These are phyloP conservation scores for Dryas alaskensis DNA, from an alignment of 306 rosid species.

Conservation along the genomic window DNA sequence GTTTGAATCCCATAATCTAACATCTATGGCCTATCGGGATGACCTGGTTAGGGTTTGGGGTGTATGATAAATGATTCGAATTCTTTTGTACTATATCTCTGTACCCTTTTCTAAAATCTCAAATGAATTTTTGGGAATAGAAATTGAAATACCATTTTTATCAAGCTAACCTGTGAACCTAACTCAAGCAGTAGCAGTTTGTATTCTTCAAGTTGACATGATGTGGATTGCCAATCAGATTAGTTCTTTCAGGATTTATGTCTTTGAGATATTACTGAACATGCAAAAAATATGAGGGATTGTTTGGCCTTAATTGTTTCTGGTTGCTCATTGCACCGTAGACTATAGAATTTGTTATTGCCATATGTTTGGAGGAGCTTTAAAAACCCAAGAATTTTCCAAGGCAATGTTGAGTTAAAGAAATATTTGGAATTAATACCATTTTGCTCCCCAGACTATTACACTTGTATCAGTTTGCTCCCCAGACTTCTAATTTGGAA, in stretches of 20 bases:
- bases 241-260: too few species aligned
- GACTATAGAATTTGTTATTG: too few species aligned
- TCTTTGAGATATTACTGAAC: not conserved
- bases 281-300: not conserved
- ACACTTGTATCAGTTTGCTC: too few species aligned
- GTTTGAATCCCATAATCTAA: not conserved
- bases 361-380: too few species aligned
- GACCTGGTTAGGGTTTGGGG: not conserved
- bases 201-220: not conserved
- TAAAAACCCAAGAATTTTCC: too few species aligned
- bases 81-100: not conserved
- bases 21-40: not conserved
- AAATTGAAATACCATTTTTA: not conserved
- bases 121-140: not conserved
- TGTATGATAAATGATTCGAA: not conserved
- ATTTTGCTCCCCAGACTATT: too few species aligned
- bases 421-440: too few species aligned
- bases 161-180: constrained; percentile 5
- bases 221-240: not conserved
- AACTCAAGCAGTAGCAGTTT: not conserved
- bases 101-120: not conserved
- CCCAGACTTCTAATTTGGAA: too few species aligned
- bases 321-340: too few species aligned
- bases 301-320: too few species aligned
- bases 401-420: too few species aligned